Evolutionary conservation across 2,329 filamentous ascomycete genomes (phyloP).

Genomic region (Pyrenophora graminea): DNA sequence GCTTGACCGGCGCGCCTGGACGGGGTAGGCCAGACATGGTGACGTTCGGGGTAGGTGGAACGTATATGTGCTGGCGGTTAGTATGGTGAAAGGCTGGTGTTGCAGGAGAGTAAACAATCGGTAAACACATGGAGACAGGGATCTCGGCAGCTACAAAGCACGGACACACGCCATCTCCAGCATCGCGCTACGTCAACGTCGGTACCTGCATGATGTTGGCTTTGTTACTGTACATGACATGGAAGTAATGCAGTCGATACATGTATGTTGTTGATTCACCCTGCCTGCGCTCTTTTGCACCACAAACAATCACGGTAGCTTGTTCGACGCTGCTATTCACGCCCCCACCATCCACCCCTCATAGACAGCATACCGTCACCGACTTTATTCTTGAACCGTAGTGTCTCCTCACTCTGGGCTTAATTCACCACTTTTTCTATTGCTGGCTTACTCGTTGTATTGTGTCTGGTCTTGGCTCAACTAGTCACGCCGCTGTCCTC

Average conservation of each 20-base stretch:
- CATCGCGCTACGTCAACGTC: constrained; percentile 15
- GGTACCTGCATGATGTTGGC: constrained; percentile 3
- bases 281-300: too few relatives aligned
- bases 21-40: constrained; percentile 61
- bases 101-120: constrained; percentile 28
- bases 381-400: background rate
- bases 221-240: background rate
- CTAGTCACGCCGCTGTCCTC: constrained; percentile 17
- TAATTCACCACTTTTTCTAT: background rate
- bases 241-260: background rate
- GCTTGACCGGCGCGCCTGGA: constrained; percentile 56
- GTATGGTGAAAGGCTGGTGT: constrained; percentile 11
- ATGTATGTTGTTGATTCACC: background rate
- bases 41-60: constrained; percentile 19
- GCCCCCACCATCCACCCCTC: constrained; percentile 22
- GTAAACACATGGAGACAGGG: constrained; percentile 16
- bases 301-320: too few relatives aligned
- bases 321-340: constrained; percentile 1
- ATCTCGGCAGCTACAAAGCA: constrained; percentile 1
- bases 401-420: background rate
- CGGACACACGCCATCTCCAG: constrained; percentile 1
- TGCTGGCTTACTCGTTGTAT: background rate
- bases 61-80: constrained; percentile 24
- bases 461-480: background rate
- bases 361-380: background rate